Base-by-base conservation (phyloP, 768 basidiomycete species). In the Tubosaeta sp. region DNA sequence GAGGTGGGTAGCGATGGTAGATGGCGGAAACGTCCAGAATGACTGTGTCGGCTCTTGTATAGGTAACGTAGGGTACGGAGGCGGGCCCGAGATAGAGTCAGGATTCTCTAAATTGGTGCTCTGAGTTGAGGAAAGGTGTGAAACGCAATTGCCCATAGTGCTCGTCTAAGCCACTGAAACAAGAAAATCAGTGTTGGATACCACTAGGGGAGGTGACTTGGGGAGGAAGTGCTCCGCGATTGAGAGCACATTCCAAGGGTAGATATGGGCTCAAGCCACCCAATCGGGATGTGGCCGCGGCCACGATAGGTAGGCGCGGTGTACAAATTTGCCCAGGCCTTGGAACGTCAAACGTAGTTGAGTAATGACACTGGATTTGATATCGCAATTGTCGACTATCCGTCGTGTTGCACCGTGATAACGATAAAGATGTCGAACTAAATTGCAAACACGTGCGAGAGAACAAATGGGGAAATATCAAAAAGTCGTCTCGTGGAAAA, bases 11-110 rank as follows among this genome's bases (percentile, higher is more conserved):
- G 79, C 69, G 14, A 85, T 74, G 14, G 74, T 62, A 0, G 82
- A 74, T 0, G 72, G 70, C 2, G 85, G 84, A 9, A 74, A 60
- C 8, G 76, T 77, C 88, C 88, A 91, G 61, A 83, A 88, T 1
- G 88, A 75, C 14, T 67, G 62, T 0, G 80, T 80, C 3, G 84
- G 79, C 52, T 79, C 73, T 2, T 70, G 62, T 2, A 77, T 67
- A 12, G 88, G 88, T 10, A 88, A 62, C 0, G 79, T 80, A 1
- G 35, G 71, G 16, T 50, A 57, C 3, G 53, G 14, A 26, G 37
- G 35, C 16, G 25, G 37, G 10, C 46, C 48, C 31, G 27, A 38
- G 39, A 33, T 0, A 39, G 27, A 6, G 22, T 4, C 37, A 25
- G 16, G 8, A 43, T 56, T 55, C 42, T 63, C 49, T 33, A 47